Percentiles rank a stretch among this genome's conserved stretches.
These are phyloP conservation scores for Neophaeococcomyces aloes DNA, from an alignment of 2,329 filamentous ascomycete species.

Conservation along the genomic window DNA sequence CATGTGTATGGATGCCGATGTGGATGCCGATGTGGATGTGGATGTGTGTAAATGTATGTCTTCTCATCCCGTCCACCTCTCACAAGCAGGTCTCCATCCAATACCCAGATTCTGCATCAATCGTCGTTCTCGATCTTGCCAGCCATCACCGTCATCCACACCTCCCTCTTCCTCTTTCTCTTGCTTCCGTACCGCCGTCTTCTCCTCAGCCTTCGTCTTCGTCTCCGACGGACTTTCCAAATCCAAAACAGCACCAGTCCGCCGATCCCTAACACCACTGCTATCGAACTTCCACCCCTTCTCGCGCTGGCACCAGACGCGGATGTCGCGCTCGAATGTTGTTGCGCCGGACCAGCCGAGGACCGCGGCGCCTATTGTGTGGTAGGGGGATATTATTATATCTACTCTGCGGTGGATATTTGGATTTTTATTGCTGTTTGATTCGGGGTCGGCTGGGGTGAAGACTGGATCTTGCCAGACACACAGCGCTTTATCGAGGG, in stretches of 20 bases:
- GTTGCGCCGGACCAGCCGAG: constrained; percentile 81
- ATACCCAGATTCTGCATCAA: constrained; percentile 71
- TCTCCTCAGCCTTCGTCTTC: constrained; percentile 39
- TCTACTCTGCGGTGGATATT: constrained; percentile 78
- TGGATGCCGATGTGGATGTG: no score
- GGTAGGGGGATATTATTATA: constrained; percentile 84
- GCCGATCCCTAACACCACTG: constrained; percentile 64
- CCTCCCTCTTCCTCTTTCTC: no score
- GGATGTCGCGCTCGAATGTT: constrained; percentile 78
- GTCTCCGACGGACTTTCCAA: constrained; percentile 41
- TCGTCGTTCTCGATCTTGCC: constrained; percentile 62
- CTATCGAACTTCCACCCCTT: constrained; percentile 80
- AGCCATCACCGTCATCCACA: constrained; percentile 44
- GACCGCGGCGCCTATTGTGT: constrained; percentile 76
- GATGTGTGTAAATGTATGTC: no score
- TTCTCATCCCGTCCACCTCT: constrained; percentile 55
- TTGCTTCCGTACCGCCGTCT: constrained; percentile 58
- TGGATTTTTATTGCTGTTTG: no score
- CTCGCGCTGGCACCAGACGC: constrained; percentile 64
- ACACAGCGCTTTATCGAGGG: constrained; percentile 80
- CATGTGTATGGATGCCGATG: no score
- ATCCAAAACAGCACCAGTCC: constrained; percentile 58
- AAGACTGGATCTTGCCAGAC: constrained; percentile 71
- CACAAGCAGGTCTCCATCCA: constrained; percentile 53
- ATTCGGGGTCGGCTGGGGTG: constrained; percentile 15